phyloP scores from a whole-genome alignment of 768 basidiomycete species.

The Obba rivulosa region DNA sequence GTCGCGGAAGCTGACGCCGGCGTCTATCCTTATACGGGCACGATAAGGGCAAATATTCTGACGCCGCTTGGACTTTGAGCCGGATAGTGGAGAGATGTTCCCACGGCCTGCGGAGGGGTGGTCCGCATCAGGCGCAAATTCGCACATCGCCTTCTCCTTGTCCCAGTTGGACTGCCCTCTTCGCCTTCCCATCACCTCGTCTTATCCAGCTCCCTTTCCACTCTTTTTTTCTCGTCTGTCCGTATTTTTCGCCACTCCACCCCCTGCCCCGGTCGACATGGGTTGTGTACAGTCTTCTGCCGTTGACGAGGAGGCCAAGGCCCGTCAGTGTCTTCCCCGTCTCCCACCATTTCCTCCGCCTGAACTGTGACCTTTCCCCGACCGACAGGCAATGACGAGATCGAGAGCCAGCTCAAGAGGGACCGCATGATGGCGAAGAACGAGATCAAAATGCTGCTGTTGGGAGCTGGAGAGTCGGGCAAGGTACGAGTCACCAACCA shows the following conservation, averaged over 20 bases:
- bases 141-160: not conserved
- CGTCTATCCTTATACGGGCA: too few relatives aligned
- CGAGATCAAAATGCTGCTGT: constrained; percentile 92
- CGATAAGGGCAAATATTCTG: too few relatives aligned
- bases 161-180: not conserved
- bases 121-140: constrained; percentile 5
- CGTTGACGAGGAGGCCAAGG: constrained; percentile 77
- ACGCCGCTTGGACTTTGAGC: too few relatives aligned
- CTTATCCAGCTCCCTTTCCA: constrained; percentile 3
- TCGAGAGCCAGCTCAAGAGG: constrained; percentile 86
- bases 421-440: constrained; percentile 88
- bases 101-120: too few relatives aligned
- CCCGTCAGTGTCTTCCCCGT: constrained; percentile 47
- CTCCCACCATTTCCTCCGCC: not conserved
- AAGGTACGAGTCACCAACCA: constrained; percentile 47
- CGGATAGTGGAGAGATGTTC: too few relatives aligned
- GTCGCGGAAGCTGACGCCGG: too few relatives aligned
- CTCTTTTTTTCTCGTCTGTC: constrained; percentile 10
- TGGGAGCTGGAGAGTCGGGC: constrained; percentile 96
- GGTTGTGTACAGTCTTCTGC: constrained; percentile 70
- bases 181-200: constrained; percentile 4
- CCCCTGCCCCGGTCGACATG: constrained; percentile 35
- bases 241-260: constrained; percentile 5
- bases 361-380: not conserved
- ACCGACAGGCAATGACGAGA: constrained; percentile 74